phyloP scores from a whole-genome alignment of 2,329 filamentous ascomycete species.

The Aspergillus quadricinctus region DNA sequence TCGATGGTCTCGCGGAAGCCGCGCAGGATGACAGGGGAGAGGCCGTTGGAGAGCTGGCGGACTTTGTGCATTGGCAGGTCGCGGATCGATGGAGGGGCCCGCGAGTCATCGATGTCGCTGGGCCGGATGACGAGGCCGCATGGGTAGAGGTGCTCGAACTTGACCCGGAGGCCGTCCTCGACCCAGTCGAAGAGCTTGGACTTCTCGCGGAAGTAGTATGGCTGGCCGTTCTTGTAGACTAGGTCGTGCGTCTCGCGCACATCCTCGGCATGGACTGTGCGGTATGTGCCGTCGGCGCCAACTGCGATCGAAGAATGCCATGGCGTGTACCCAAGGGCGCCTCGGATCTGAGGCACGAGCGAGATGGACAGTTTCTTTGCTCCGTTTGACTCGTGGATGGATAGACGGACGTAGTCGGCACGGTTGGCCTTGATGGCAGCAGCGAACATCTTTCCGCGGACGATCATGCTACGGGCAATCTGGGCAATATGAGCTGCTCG shows the following conservation, averaged over 20 bases:
- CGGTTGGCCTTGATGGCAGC: slow-evolving; percentile 23
- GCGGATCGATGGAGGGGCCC: slow-evolving; percentile 18
- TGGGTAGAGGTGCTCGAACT: slow-evolving; percentile 46
- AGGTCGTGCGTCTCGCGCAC: slow-evolving; percentile 41
- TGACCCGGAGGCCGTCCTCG: slow-evolving; percentile 30
- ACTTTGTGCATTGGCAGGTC: slow-evolving; percentile 22
- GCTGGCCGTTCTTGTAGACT: slow-evolving; percentile 42
- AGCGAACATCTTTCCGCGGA: slow-evolving; percentile 25
- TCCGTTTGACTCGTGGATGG: slow-evolving; percentile 25
- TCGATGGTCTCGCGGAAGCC: slow-evolving; percentile 48
- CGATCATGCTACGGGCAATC: slow-evolving; percentile 24
- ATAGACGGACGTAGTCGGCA: slow-evolving; percentile 26
- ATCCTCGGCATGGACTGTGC: slow-evolving; percentile 22
- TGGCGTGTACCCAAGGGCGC: slow-evolving; percentile 24
- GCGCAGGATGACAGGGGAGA: slow-evolving; percentile 52
- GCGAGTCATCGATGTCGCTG: slow-evolving; percentile 17
- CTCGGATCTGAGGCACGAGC: slow-evolving; percentile 20
- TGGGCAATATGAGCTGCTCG: slow-evolving; percentile 16
- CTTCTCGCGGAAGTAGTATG: slow-evolving; percentile 50
- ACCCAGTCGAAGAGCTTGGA: slow-evolving; percentile 44
- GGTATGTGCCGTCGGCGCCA: slow-evolving; percentile 22
- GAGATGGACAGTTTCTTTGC: slow-evolving; percentile 25
- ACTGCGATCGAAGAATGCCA: slow-evolving; percentile 36
- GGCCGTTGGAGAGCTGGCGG: slow-evolving; percentile 44
- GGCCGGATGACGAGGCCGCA: slow-evolving; percentile 22